Evolutionary conservation across 2,329 filamentous ascomycete genomes (phyloP).

Genomic region (Sporothrix mexicana): DNA sequence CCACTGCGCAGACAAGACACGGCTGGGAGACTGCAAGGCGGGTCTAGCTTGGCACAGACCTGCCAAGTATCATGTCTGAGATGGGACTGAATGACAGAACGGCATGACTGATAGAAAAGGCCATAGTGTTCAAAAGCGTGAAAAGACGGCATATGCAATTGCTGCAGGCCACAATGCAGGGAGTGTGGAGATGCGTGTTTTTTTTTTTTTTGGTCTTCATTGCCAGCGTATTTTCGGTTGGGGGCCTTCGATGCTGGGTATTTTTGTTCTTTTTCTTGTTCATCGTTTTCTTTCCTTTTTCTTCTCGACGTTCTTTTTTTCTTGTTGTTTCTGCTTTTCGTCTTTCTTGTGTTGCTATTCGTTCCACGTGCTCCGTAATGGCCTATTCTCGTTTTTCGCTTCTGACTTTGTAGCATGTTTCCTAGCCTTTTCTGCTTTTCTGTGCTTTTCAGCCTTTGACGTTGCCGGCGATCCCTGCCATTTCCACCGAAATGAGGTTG

Average conservation of each 20-base stretch:
- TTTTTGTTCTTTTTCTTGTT: background rate
- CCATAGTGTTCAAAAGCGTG: background rate
- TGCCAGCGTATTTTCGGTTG: background rate
- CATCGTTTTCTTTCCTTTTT: background rate
- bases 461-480: background rate
- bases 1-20: conserved; percentile 19
- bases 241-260: background rate
- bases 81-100: background rate
- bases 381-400: background rate
- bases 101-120: background rate
- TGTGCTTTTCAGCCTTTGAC: background rate
- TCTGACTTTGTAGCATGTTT: background rate
- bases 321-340: background rate
- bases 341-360: background rate
- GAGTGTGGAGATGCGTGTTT: conserved; percentile 18
- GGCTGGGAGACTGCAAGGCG: conserved; percentile 16
- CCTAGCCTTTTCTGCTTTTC: background rate
- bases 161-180: background rate
- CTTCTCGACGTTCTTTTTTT: background rate
- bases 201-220: background rate
- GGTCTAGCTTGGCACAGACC: conserved; percentile 15
- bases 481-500: background rate
- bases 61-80: background rate
- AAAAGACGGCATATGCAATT: background rate
- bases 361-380: background rate